Evolutionary conservation across 345 rosid genomes (phyloP), one percentile per base, ranked within the genome.

Genomic region (Heritiera fomes): DNA sequence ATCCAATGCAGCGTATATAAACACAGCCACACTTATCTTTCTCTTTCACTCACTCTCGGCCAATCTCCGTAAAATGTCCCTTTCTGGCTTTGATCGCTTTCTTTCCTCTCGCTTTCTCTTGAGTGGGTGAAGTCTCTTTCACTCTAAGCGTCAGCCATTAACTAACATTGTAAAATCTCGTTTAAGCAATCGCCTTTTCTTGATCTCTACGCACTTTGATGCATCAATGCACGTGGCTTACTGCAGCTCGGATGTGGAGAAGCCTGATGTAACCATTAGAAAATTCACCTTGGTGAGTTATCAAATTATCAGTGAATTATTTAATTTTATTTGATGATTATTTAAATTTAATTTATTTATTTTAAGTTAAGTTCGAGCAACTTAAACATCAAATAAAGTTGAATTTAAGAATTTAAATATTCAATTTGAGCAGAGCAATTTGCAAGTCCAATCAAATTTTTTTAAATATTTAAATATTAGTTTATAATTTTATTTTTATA

Each of bases 1-100:
- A 94, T 92, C 98, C 98, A 76, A 94, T 84, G 95, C 89, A 84
- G 59, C 18, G 52, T 82, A 76, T 84, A 68, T 74, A 77, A 70
- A 47, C 77, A 71, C 60, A 75, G 41, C 62, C 74, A 78, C 79
- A 65, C 79, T 68, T 47, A 28, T 50, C 41, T 69, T 11, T 73
- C 70, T 47, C 46, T 55, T 45, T 55, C 46, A 45, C 38, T 18
- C 80, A 68, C 20, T 71, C 20, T 73, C 56, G 3, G 4, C 6
- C 13, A 43, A 76, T 50, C 38, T 78, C 43, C 65, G 17, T 15
- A 74, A 52, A 77, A 78, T 58, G 73, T 67, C 52, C 1, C 72
- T 60, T 61, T 50, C 64, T 53, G 40, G 63, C 64, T 70, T 49
- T 18, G 4, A 34, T 18, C 58, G 49, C 23, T 1, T 14, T 18